A percentile compares a stretch with the other conserved stretches of the same genome.
Evolutionary conservation across 306 rosid genomes (phyloP).

Genomic region (Vachellia collinsii): DNA sequence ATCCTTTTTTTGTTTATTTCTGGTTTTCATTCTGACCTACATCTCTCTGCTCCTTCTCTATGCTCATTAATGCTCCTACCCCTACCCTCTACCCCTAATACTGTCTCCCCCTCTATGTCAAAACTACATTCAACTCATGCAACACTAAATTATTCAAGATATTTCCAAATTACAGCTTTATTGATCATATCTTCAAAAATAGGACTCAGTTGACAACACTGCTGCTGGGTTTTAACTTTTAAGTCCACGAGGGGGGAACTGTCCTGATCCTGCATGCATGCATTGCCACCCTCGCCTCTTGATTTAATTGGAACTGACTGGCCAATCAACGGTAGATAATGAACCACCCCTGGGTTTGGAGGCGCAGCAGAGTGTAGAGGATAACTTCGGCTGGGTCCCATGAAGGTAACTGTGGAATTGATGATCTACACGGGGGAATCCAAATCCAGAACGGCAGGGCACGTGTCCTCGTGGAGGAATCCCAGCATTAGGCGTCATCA

Average conservation of each 20-base stretch:
- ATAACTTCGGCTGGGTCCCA: not conserved
- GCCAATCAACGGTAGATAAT: conserved; percentile 33
- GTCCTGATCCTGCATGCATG: not conserved
- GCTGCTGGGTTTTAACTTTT: no score
- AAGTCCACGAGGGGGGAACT: not conserved
- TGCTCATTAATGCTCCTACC: not conserved
- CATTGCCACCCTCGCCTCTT: not conserved
- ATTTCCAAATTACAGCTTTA: no score
- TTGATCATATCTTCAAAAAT: no score
- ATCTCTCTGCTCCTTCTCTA: not conserved
- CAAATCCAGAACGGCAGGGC: conserved; percentile 7
- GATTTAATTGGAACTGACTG: not conserved
- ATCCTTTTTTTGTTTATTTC: not conserved
- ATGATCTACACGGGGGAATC: conserved; percentile 5
- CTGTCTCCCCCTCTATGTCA: no score
- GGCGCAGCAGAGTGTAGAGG: not conserved
- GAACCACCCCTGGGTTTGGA: not conserved
- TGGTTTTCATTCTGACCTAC: not conserved
- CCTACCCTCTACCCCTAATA: no score
- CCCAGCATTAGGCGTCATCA: not conserved
- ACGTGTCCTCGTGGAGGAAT: conserved; percentile 35
- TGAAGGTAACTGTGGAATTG: conserved; percentile 26
- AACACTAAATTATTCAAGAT: no score
- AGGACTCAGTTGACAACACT: no score
- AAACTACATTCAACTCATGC: no score